Percentiles rank a stretch among this genome's conserved stretches.
These are phyloP conservation scores for Apium graveolens DNA, from an alignment of 129 eudicot genomes.

Conservation along the genomic window DNA sequence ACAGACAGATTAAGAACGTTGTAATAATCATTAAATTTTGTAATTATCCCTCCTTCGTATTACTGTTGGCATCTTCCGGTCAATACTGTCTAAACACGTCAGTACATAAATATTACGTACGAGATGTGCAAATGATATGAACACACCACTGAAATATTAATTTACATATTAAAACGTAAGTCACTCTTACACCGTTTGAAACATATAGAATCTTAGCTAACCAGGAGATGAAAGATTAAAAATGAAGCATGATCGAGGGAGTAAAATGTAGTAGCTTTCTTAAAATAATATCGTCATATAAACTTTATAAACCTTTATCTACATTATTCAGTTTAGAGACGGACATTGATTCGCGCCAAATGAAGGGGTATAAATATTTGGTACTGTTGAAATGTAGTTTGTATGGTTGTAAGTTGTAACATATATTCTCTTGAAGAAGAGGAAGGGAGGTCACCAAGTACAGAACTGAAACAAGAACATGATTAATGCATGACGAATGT, in stretches of 20 bases:
- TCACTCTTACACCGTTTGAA: not conserved
- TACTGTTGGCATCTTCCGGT: not conserved
- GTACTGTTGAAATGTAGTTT: not conserved
- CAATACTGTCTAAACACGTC: not conserved
- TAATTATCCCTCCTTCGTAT: not conserved
- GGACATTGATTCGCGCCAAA: not conserved
- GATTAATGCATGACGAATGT: not conserved
- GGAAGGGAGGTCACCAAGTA: not conserved
- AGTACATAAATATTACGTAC: not conserved
- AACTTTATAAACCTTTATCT: not conserved
- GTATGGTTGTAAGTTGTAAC: not conserved
- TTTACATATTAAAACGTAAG: not conserved
- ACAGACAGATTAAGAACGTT: not conserved
- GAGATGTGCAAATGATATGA: not conserved
- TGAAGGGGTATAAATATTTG: not conserved
- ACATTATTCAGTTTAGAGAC: not conserved
- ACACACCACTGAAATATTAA: not conserved
- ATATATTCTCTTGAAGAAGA: not conserved
- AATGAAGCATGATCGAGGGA: not conserved
- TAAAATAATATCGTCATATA: not conserved
- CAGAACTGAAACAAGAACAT: conserved; percentile 2
- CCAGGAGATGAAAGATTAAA: not conserved
- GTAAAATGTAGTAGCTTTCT: not conserved
- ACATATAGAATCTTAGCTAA: not conserved
- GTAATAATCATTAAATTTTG: not conserved